Conservation (phyloP, 2,329 filamentous ascomycete species). For the Cordyceps javanica region DNA sequence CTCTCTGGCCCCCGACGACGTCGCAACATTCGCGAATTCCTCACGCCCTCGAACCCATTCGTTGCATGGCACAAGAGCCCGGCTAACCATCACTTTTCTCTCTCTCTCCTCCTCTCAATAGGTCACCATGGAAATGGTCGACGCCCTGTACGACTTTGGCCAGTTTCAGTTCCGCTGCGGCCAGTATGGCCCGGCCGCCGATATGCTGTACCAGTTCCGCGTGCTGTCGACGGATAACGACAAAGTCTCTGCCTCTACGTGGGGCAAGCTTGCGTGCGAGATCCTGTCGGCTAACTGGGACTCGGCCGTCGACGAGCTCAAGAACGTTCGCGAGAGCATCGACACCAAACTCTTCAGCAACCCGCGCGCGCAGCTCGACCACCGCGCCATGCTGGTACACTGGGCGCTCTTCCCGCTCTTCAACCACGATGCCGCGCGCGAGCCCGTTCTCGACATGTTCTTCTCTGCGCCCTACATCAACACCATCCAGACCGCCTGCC, state of each 20-base stretch:
- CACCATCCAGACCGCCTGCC: slow-evolving; percentile 96
- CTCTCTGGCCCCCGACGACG: too few species aligned
- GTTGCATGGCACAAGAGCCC: too few species aligned
- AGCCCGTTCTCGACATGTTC: slow-evolving; percentile 89
- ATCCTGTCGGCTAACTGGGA: slow-evolving; percentile 97
- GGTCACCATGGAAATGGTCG: slow-evolving; percentile 91
- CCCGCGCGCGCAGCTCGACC: slow-evolving; percentile 88
- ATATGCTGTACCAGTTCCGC: slow-evolving; percentile 95
- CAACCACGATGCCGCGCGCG: slow-evolving; percentile 89
- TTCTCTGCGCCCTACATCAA: slow-evolving; percentile 98
- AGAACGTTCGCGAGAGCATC: slow-evolving; percentile 86
- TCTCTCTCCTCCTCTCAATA: slow-evolving; percentile 23
- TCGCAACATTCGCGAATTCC: too few species aligned
- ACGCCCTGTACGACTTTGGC: slow-evolving; percentile 91
- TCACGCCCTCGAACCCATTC: too few species aligned
- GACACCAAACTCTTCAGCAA: slow-evolving; percentile 95
- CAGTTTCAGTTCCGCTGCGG: slow-evolving; percentile 98
- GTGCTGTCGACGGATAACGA: slow-evolving; percentile 98
- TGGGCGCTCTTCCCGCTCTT: slow-evolving; percentile 99
- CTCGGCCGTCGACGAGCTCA: slow-evolving; percentile 79
- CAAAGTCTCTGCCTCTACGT: slow-evolving; percentile 91
- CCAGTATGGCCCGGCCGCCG: slow-evolving; percentile 82
- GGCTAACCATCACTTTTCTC: too few species aligned
- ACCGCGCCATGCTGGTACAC: slow-evolving; percentile 96
- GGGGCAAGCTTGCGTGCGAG: slow-evolving; percentile 95